These are phyloP conservation scores for Fusarium hainanense DNA, from an alignment of 2,329 filamentous ascomycete genomes.

Conservation along the genomic window DNA sequence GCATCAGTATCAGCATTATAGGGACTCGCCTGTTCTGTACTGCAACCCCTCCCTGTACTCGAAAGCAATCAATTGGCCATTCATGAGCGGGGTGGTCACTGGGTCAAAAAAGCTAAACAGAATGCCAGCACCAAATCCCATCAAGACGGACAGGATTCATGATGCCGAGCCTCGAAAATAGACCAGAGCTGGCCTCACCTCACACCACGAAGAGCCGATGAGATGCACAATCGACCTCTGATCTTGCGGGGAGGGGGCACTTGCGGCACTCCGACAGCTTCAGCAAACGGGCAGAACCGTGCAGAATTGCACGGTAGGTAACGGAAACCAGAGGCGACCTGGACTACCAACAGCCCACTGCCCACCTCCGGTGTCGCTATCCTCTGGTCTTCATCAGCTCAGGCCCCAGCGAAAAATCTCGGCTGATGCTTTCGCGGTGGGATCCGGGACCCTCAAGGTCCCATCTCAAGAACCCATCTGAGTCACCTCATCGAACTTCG, in stretches of 20 bases:
- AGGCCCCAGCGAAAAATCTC: slow-evolving; percentile 45
- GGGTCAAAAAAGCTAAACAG: slow-evolving; percentile 8
- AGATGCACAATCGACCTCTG: slow-evolving; percentile 32
- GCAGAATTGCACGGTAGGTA: slow-evolving; percentile 43
- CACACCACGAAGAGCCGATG: slow-evolving; percentile 41
- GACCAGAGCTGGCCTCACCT: slow-evolving; percentile 40
- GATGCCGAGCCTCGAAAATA: slow-evolving; percentile 38
- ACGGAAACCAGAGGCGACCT: slow-evolving; percentile 42
- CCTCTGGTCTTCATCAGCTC: slow-evolving; percentile 44
- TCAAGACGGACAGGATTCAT: slow-evolving; percentile 24
- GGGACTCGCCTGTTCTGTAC: not conserved
- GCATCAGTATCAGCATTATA: slow-evolving; percentile 2
- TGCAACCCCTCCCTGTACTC: slow-evolving; percentile 21
- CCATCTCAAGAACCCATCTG: slow-evolving; percentile 33
- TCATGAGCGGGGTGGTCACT: slow-evolving; percentile 35
- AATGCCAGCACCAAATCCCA: slow-evolving; percentile 37
- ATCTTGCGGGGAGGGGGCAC: slow-evolving; percentile 32
- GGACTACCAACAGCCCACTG: slow-evolving; percentile 42
- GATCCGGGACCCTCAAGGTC: slow-evolving; percentile 44
- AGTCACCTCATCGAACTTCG: slow-evolving; percentile 45
- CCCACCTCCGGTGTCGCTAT: slow-evolving; percentile 48
- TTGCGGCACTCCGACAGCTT: slow-evolving; percentile 37
- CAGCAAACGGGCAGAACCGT: slow-evolving; percentile 45
- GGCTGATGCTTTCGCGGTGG: slow-evolving; percentile 46
- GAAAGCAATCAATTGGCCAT: slow-evolving; percentile 31